These are phyloP conservation scores for Caloboletus firmus DNA, from an alignment of 1,284 basidiomycete genomes.

Conservation along the genomic window DNA sequence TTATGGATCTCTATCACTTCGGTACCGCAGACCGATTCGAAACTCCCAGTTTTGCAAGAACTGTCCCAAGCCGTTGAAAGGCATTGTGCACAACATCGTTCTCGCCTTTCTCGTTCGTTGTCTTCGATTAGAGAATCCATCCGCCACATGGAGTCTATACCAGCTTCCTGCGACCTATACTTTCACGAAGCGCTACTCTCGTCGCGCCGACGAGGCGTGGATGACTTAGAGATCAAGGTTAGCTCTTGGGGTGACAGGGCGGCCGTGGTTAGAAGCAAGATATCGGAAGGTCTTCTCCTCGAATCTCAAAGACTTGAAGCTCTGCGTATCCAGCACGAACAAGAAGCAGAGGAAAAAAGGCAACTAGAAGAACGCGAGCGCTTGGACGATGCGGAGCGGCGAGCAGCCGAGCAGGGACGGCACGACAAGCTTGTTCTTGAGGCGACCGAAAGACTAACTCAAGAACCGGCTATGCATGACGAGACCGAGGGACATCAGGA, in stretches of 20 bases:
- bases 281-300: slow-evolving; percentile 37
- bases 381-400: slow-evolving; percentile 23
- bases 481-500: slow-evolving; percentile 23
- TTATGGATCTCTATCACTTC: slow-evolving; percentile 38
- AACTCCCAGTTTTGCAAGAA: slow-evolving; percentile 35
- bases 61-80: slow-evolving; percentile 41
- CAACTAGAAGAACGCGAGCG: slow-evolving; percentile 32
- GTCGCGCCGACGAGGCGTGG: slow-evolving; percentile 46
- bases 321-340: slow-evolving; percentile 22
- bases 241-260: slow-evolving; percentile 49
- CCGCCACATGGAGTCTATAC: slow-evolving; percentile 48
- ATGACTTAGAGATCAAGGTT: slow-evolving; percentile 51
- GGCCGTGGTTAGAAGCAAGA: slow-evolving; percentile 38
- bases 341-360: slow-evolving; percentile 33
- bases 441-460: slow-evolving; percentile 33
- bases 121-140: slow-evolving; percentile 53
- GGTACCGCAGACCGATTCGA: slow-evolving; percentile 25
- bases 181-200: slow-evolving; percentile 47
- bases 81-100: slow-evolving; percentile 37
- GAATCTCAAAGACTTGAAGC: slow-evolving; percentile 39
- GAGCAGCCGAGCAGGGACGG: slow-evolving; percentile 31
- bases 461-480: slow-evolving; percentile 17
- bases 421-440: slow-evolving; percentile 26
- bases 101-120: slow-evolving; percentile 47
- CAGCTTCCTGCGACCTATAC: slow-evolving; percentile 41